Percentiles rank a stretch among this genome's conserved stretches.
Conservation (phyloP, 257 asterid genomes). For the Henckelia pumila region DNA sequence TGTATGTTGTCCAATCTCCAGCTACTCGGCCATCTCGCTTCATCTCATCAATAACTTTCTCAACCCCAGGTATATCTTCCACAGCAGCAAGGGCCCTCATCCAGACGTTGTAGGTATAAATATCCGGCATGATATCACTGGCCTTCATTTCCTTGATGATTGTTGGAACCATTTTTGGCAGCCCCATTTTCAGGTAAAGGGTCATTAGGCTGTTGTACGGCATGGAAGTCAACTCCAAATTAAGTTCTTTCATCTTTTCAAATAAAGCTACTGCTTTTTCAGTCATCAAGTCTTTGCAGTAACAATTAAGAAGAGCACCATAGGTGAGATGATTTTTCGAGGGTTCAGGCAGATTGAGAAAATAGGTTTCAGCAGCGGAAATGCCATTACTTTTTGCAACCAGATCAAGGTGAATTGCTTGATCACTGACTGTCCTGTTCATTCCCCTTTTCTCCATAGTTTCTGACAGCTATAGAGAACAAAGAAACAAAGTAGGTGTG, state of each 20-base stretch:
- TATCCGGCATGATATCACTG: constrained; percentile 60
- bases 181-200: constrained; percentile 56
- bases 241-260: constrained; percentile 87
- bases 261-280: constrained; percentile 66
- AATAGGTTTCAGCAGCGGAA: constrained; percentile 74
- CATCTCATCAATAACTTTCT: constrained; percentile 90
- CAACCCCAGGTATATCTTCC: constrained; percentile 70
- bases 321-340: constrained; percentile 72
- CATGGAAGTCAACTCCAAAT: constrained; percentile 65
- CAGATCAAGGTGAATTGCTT: constrained; percentile 87
- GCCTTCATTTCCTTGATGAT: constrained; percentile 88
- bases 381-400: constrained; percentile 67
- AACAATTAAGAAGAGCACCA: constrained; percentile 85
- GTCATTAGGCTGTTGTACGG: constrained; percentile 90
- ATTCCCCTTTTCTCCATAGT: constrained; percentile 75
- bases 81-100: constrained; percentile 91
- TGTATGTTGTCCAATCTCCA: constrained; percentile 90
- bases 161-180: constrained; percentile 55
- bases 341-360: constrained; percentile 65
- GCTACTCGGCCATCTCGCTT: constrained; percentile 86
- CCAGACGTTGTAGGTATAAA: constrained; percentile 83
- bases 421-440: constrained; percentile 85
- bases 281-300: constrained; percentile 75
- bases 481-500: constrained; percentile 9
- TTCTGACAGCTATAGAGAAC: constrained; percentile 67